A percentile compares a stretch with the other conserved stretches of the same genome.
These are phyloP conservation scores for Podaxis pistillaris DNA, from an alignment of 768 basidiomycete genomes.

Conservation along the genomic window DNA sequence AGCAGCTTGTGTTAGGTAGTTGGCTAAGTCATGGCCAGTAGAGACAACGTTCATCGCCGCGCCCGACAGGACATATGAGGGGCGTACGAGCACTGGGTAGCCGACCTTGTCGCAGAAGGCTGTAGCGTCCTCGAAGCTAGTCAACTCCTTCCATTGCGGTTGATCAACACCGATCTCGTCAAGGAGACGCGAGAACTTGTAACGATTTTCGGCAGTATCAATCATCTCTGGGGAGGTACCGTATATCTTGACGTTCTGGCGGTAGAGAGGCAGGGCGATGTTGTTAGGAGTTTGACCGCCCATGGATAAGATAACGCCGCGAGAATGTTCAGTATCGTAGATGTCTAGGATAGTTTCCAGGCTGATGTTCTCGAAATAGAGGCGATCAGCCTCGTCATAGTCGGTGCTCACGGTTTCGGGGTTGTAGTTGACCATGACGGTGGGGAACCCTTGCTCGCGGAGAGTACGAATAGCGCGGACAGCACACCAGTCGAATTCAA, in stretches of 20 bases:
- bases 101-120: conserved; percentile 91
- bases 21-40: conserved; percentile 84
- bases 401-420: conserved; percentile 99
- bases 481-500: conserved; percentile 99
- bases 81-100: conserved; percentile 94
- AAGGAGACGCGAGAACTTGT: conserved; percentile 97
- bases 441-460: conserved; percentile 90
- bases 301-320: conserved; percentile 95
- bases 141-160: conserved; percentile 95
- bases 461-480: conserved; percentile 95
- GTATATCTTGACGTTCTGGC: conserved; percentile 97
- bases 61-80: conserved; percentile 98
- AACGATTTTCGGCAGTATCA: conserved; percentile 97
- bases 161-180: conserved; percentile 99
- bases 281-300: conserved; percentile 99
- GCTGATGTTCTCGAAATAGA: conserved; percentile 99
- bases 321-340: conserved; percentile 86
- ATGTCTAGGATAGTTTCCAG: conserved; percentile 96
- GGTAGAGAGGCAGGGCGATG: conserved; percentile 92
- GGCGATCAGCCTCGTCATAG: conserved; percentile 96
- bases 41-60: conserved; percentile 99
- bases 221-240: conserved; percentile 99
- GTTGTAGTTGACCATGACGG: conserved; percentile 99
- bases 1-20: conserved; percentile 92
- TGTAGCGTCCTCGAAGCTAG: conserved; percentile 84